Evolutionary conservation across 768 basidiomycete species (phyloP), one percentile per base, ranked within the genome.

Genomic region (Gloeopeniophorella convolvens): DNA sequence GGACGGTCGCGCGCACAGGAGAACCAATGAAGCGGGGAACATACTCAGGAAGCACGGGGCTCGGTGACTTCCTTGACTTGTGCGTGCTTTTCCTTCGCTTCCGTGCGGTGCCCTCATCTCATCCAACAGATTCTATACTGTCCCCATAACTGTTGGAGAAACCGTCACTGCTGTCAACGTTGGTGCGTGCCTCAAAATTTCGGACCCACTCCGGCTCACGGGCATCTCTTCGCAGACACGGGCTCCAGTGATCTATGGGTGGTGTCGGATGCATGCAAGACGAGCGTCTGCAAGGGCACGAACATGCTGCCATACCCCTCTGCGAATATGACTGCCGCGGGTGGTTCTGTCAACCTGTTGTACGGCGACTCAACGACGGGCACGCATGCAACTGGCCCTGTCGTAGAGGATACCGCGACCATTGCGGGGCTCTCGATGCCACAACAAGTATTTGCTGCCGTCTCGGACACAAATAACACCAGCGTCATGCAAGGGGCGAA

Each of bases 351-450:
- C 11, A 45, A 60, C 5, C 68, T 89, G 11, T 65, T 69, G 5
- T 89, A 88, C 52, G 87, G 88, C 39, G 86, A 88, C 63, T 86
- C 85, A 2, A 62, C 51, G 6, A 84, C 84, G 0, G 82, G 80
- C 0, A 89, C 85, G 0, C 77, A 79, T 55, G 85, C 85, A 3
- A 63, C 64, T 32, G 87, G 87, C 2, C 63, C 74, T n/a, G 75
- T 87, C 18, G 85, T 83, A 7, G 72, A 66, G 12, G 84, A 85
- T 51, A 68, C 63, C 0, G 76, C 81, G 5, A 66, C 67, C 23
- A 59, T 89, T 9, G 82, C 80, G 0, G 79, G 76, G 7, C 51
- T 86, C 3, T 62, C 67, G 1, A 54, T 80, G 11, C 58, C 66
- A 5, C 63, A 72, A 37, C 84, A 87, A 58, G 75, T 70, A 36